A percentile compares a stretch with the other conserved stretches of the same genome.
phyloP scores from a whole-genome alignment of 2,329 filamentous ascomycete species.

The Parafenestella ontariensis region DNA sequence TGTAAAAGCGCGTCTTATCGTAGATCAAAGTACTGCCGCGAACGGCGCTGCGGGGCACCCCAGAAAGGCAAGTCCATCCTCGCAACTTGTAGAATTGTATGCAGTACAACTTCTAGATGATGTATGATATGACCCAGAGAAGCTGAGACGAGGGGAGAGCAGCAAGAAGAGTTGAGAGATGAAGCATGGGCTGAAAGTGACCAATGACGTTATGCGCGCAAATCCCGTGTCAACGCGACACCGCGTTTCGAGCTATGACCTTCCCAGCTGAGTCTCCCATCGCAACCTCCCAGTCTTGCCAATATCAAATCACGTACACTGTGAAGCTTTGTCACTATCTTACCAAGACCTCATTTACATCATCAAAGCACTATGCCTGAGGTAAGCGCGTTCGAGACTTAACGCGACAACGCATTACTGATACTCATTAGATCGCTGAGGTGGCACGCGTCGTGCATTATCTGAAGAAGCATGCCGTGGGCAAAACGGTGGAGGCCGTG shows the following conservation, averaged over 20 bases:
- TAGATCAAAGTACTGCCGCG: constrained; percentile 21
- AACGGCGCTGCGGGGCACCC: constrained; percentile 27
- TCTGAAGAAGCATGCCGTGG: constrained; percentile 81
- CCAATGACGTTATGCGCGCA: constrained; percentile 32
- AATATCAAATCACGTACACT: neutral
- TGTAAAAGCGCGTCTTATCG: constrained; percentile 41
- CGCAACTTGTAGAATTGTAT: neutral
- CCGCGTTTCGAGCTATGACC: constrained; percentile 21
- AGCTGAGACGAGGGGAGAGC: neutral
- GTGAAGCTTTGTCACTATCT: neutral
- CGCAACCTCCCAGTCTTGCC: neutral
- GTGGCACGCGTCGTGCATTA: constrained; percentile 88
- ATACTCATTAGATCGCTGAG: constrained; percentile 54
- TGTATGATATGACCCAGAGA: neutral
- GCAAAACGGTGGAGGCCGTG: constrained; percentile 76
- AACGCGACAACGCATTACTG: constrained; percentile 11
- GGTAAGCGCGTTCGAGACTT: constrained; percentile 27
- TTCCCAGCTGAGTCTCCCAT: constrained; percentile 3
- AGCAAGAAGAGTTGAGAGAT: neutral
- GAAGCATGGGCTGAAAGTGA: constrained; percentile 13
- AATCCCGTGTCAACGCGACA: constrained; percentile 40
- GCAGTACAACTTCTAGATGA: neutral
- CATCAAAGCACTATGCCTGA: constrained; percentile 41
- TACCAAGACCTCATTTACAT: neutral
- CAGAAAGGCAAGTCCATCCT: constrained; percentile 30